These are phyloP conservation scores for Astrothelium macrocarpum DNA, from an alignment of 495 filamentous ascomycete species.

Conservation along the genomic window DNA sequence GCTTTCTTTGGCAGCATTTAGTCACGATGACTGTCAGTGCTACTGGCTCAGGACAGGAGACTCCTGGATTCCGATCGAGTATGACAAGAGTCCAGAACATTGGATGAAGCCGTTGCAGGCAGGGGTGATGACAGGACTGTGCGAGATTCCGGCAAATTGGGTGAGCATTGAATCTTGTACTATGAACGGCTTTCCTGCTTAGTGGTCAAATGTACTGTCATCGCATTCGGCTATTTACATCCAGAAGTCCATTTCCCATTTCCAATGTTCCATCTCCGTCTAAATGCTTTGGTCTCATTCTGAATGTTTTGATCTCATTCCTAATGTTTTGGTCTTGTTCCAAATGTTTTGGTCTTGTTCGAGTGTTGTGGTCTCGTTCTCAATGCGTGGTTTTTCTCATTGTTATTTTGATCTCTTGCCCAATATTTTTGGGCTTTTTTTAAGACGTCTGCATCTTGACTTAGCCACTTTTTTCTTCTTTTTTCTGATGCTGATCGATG, in stretches of 20 bases:
- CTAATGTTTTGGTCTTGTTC: neutral
- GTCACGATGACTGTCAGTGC: conserved; percentile 46
- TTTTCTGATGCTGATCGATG: no score
- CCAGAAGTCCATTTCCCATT: neutral
- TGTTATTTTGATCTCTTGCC: neutral
- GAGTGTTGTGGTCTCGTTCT: neutral
- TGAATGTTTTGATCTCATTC: conserved; percentile 27
- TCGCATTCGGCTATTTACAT: neutral
- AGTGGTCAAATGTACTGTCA: no score
- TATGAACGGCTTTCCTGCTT: no score
- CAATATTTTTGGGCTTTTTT: no score
- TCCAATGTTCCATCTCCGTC: neutral
- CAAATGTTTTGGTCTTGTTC: neutral
- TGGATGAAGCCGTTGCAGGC: conserved; percentile 49
- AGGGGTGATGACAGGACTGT: conserved; percentile 39
- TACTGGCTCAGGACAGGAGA: conserved; percentile 45
- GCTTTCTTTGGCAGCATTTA: conserved; percentile 37
- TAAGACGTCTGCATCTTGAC: neutral
- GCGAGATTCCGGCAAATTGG: conserved; percentile 50
- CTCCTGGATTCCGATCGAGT: conserved; percentile 43
- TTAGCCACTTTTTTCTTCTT: neutral
- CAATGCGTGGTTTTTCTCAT: conserved; percentile 26
- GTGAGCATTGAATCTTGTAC: neutral
- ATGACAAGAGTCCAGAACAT: conserved; percentile 38
- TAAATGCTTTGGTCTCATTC: neutral